A percentile compares a stretch with the other conserved stretches of the same genome.
phyloP scores from a whole-genome alignment of 2,329 filamentous ascomycete species.

The Emergomyces orientalis region DNA sequence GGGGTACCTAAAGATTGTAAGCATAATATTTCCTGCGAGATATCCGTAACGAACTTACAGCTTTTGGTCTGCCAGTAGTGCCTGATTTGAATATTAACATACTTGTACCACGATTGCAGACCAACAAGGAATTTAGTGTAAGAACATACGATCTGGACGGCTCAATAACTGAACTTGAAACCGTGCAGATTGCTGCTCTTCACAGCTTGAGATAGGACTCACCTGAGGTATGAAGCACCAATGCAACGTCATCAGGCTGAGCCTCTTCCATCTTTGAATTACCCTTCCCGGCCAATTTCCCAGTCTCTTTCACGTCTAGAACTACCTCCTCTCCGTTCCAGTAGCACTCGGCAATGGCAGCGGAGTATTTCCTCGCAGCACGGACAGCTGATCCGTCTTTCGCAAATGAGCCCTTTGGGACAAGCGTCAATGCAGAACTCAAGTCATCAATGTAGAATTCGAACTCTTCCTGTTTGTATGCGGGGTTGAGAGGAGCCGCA shows the following conservation, averaged over 20 bases:
- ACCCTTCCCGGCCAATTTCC: conserved; percentile 51
- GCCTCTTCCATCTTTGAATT: conserved; percentile 44
- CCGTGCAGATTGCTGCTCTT: not conserved
- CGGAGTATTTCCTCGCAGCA: conserved; percentile 68
- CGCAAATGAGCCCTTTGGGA: conserved; percentile 60
- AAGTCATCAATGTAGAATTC: conserved; percentile 88
- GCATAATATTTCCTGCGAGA: not conserved
- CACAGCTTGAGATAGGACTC: not conserved
- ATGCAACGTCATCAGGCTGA: conserved; percentile 66
- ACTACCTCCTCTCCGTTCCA: conserved; percentile 64
- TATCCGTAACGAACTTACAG: conserved; percentile 42
- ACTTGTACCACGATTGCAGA: not conserved
- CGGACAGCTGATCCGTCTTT: conserved; percentile 61
- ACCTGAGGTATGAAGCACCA: conserved; percentile 67
- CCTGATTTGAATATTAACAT: conserved; percentile 34
- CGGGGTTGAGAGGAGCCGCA: conserved; percentile 77
- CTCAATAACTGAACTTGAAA: not conserved
- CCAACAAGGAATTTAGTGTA: not conserved
- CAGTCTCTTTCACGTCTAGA: conserved; percentile 67
- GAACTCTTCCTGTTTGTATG: conserved; percentile 82
- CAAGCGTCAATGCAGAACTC: conserved; percentile 66
- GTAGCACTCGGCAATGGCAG: conserved; percentile 80
- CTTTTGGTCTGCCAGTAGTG: conserved; percentile 77
- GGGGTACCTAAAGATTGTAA: conserved; percentile 48
- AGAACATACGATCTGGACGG: no score